Percentiles rank a stretch among this genome's conserved stretches.
Evolutionary conservation across 1,139 yeast genomes (phyloP).

Genomic region (Blastobotrys malaysiensis): DNA sequence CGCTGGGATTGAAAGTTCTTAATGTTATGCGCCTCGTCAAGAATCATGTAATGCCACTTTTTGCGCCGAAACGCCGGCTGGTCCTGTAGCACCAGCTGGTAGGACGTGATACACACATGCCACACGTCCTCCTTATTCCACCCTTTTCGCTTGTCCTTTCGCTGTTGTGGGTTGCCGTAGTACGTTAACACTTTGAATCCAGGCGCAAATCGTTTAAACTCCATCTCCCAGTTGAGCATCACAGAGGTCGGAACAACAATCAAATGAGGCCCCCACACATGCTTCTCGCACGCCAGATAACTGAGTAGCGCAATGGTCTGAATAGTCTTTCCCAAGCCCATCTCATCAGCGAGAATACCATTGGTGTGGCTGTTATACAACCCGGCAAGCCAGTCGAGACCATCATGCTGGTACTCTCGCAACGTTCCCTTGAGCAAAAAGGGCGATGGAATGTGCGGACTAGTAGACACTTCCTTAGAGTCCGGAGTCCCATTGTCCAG

Average conservation of each 20-base stretch:
- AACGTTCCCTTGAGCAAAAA: conserved; percentile 68
- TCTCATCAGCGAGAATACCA: conserved; percentile 96
- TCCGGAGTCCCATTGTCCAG: neutral
- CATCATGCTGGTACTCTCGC: conserved; percentile 92
- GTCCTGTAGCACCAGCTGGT: conserved; percentile 94
- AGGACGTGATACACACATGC: conserved; percentile 95
- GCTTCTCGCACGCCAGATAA: conserved; percentile 88
- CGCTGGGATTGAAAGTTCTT: conserved; percentile 93
- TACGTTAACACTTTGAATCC: conserved; percentile 94
- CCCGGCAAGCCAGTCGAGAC: conserved; percentile 95
- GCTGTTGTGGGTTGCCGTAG: conserved; percentile 96
- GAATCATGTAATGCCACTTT: conserved; percentile 92
- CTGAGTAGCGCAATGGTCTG: conserved; percentile 87
- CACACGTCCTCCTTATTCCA: conserved; percentile 97
- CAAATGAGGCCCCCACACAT: conserved; percentile 96
- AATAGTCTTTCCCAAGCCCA: conserved; percentile 97
- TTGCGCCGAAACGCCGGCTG: conserved; percentile 90
- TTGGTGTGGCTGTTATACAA: conserved; percentile 87
- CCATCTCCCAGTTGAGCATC: conserved; percentile 99
- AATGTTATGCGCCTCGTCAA: conserved; percentile 98
- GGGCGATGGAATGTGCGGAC: conserved; percentile 30
- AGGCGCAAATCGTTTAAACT: conserved; percentile 95
- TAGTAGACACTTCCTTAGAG: neutral
- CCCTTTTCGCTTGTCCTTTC: conserved; percentile 92
- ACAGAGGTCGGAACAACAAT: conserved; percentile 98